These are phyloP conservation scores for Echium plantagineum DNA, from an alignment of 257 asterid species.

Conservation along the genomic window DNA sequence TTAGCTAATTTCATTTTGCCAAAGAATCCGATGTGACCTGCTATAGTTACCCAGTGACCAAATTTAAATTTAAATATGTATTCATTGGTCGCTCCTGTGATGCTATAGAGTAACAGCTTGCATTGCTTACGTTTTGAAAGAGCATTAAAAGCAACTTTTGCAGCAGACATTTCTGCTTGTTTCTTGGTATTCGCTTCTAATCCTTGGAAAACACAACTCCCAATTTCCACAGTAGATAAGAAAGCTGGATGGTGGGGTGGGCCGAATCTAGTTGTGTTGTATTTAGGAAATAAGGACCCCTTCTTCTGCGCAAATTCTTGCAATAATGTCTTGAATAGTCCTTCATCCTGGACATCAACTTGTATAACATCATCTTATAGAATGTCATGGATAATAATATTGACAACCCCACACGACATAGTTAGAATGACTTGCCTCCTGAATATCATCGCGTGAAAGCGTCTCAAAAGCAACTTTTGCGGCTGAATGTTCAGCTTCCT, in stretches of 20 bases:
- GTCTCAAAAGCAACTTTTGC: slow-evolving; percentile 69
- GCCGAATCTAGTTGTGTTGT: slow-evolving; percentile 39
- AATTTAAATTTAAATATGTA: neutral
- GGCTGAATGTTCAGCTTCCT: slow-evolving; percentile 79
- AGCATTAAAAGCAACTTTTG: slow-evolving; percentile 47
- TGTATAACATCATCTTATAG: neutral
- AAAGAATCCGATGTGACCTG: neutral
- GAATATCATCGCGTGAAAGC: slow-evolving; percentile 30
- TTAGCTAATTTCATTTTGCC: neutral
- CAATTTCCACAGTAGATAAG: slow-evolving; percentile 45
- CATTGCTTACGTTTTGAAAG: slow-evolving; percentile 37
- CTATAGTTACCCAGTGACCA: neutral
- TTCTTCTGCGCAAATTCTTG: slow-evolving; percentile 57
- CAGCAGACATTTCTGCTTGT: slow-evolving; percentile 75
- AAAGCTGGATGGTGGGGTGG: slow-evolving; percentile 39
- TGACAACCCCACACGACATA: neutral
- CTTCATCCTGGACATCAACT: slow-evolving; percentile 40
- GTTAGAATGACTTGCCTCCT: slow-evolving; percentile 40
- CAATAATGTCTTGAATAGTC: slow-evolving; percentile 49
- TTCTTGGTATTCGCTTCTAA: slow-evolving; percentile 58
- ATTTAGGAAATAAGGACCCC: slow-evolving; percentile 40
- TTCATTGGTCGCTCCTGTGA: neutral
- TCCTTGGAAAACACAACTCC: slow-evolving; percentile 34
- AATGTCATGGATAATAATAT: neutral
- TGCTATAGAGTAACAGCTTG: neutral